Evolutionary conservation across 2,329 filamentous ascomycete species (phyloP), one percentile per base, ranked within the genome.

Genomic region (Diplocarpon rosae): DNA sequence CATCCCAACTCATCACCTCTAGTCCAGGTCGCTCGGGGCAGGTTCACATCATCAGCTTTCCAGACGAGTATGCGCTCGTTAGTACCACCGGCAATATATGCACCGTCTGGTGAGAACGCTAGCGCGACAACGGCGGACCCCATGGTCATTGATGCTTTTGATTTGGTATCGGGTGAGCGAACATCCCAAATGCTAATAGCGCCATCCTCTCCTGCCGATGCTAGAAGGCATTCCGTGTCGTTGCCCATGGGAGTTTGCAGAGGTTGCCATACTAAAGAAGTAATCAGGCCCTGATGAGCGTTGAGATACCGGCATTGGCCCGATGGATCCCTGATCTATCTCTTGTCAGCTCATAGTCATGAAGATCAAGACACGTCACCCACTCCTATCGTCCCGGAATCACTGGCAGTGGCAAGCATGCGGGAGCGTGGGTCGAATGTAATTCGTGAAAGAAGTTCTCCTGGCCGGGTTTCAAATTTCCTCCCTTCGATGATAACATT

Each of bases 101-200:
- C 70, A 1, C 78, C 78, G 48, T 80, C 76, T 0, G 78, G 77
- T 0, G 76, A 79, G 48, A 81, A 80, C 1, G 77, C 69, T 2
- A 81, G 65, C 17, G 72, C 71, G 33, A 78, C 70, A 36, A 80
- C 72, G 7, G 74, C 69, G 1, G 67, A 61, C 14, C 71, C 69
- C 72, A 81, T 79, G 0, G 73, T 79, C 64, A 80, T 71, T 43
- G 73, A 76, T 49, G 70, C 75, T 48, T 72, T 75, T 1, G 75
- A 65, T 53, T 75, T 77, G 51, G 66, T 69, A 42, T 78, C 74
- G 1, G 69, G 60, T 31, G 66, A 67, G 38, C 72, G 67, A 2
- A 71, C 75, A 52, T 81, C 78, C 74, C 76, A 81, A 20, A 81
- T 72, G 37, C 72, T 65, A 39, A 82, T 78, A 10, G 73, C 73